Conservation (phyloP, 2,329 filamentous ascomycete species). For the Macrophomina pseudophaseolina region DNA sequence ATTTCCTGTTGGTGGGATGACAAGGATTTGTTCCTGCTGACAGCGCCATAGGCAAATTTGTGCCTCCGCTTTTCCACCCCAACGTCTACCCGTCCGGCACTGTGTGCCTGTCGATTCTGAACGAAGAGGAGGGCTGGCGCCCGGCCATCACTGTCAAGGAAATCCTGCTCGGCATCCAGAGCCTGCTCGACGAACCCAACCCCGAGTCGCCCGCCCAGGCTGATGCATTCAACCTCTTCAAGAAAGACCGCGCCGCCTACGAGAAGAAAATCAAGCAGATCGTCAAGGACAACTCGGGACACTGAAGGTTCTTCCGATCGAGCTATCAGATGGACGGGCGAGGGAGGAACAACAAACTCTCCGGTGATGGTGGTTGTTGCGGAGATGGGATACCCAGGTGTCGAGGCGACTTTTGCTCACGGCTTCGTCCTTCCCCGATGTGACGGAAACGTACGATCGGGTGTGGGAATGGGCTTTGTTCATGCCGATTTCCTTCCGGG, state of each 20-base stretch:
- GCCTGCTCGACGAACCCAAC: conserved; percentile 93
- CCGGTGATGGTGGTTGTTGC: background rate
- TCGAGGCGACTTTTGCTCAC: background rate
- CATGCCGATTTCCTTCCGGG: no score
- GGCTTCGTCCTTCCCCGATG: background rate
- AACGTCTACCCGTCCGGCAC: conserved; percentile 99
- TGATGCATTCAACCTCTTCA: conserved; percentile 96
- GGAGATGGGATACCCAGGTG: background rate
- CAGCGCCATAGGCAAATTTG: conserved; percentile 78
- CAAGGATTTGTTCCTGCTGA: background rate
- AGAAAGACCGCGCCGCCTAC: conserved; percentile 85
- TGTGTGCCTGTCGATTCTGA: conserved; percentile 94
- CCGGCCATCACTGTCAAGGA: conserved; percentile 98
- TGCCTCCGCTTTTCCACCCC: conserved; percentile 93
- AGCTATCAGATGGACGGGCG: background rate
- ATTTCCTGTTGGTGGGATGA: background rate
- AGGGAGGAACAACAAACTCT: background rate
- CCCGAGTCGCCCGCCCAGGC: conserved; percentile 96
- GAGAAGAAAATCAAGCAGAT: conserved; percentile 85
- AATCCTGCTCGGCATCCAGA: conserved; percentile 94
- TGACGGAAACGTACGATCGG: no score
- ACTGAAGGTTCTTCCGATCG: background rate
- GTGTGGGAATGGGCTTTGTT: no score
- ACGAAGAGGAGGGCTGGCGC: conserved; percentile 98
- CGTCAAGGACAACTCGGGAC: conserved; percentile 79